Percentiles rank a stretch among this genome's conserved stretches.
Conservation (phyloP, 2,329 filamentous ascomycete genomes). For the Sclerotinia minor region DNA sequence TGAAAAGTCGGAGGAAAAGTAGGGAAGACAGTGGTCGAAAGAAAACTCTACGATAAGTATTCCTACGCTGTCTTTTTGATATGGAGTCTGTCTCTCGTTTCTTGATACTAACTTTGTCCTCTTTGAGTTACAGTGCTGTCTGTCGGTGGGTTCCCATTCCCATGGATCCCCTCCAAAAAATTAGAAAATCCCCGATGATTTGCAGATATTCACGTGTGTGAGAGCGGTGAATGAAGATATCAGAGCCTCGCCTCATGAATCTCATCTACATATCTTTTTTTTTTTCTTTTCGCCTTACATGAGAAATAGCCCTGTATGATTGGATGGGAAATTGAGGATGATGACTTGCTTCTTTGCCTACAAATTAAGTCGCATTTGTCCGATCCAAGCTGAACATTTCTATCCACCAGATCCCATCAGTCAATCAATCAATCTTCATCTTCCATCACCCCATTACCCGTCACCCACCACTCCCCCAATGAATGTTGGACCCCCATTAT, state of each 20-base stretch:
- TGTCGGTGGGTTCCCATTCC: conserved; percentile 4
- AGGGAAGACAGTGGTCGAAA: not conserved
- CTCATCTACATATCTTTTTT: too few species aligned
- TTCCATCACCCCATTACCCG: not conserved
- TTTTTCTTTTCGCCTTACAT: not conserved
- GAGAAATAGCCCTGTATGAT: not conserved
- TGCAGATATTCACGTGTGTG: conserved; percentile 15
- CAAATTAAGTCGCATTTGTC: not conserved
- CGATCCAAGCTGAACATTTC: conserved; percentile 7
- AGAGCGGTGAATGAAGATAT: conserved; percentile 21
- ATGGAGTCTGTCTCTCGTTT: conserved; percentile 14
- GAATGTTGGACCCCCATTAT: not conserved
- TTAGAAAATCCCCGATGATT: conserved; percentile 10
- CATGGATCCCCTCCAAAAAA: not conserved
- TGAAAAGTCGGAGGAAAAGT: not conserved
- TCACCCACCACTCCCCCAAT: not conserved
- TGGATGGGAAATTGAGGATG: not conserved
- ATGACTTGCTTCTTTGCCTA: conserved; percentile 1
- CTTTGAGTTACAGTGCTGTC: conserved; percentile 12
- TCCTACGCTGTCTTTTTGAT: not conserved
- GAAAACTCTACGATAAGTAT: not conserved
- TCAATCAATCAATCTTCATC: not conserved
- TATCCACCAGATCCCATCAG: not conserved
- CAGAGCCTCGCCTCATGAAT: not conserved
- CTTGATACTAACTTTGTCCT: not conserved